Percentiles rank a stretch among this genome's conserved stretches.
These are phyloP conservation scores for Penicillium pancosmium DNA, from an alignment of 495 filamentous ascomycete species.

Conservation along the genomic window DNA sequence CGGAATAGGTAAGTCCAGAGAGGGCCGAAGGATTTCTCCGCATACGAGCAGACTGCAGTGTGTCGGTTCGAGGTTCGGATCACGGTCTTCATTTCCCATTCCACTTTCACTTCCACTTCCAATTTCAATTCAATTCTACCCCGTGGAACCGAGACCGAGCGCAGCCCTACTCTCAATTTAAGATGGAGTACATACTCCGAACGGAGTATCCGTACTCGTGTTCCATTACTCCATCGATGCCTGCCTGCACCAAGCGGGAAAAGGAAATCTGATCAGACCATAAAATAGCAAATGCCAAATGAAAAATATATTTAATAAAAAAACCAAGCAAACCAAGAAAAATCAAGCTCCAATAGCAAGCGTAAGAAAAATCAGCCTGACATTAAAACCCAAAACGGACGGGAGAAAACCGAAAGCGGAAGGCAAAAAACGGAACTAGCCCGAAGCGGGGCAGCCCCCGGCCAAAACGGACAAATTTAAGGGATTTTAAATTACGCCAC, in stretches of 20 bases:
- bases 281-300: neutral
- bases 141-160: neutral
- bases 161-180: neutral
- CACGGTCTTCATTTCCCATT: neutral
- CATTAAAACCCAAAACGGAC: neutral
- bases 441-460: neutral
- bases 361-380: neutral
- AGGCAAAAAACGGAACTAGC: slow-evolving; percentile 2
- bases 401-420: neutral
- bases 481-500: neutral
- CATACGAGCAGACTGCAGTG: neutral
- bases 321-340: neutral
- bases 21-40: neutral
- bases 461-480: neutral
- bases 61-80: too few relatives aligned
- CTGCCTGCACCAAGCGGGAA: neutral
- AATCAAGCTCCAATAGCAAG: neutral
- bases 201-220: too few relatives aligned
- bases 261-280: neutral
- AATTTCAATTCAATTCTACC: neutral
- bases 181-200: neutral
- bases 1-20: slow-evolving; percentile 4
- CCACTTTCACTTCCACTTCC: neutral
- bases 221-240: too few relatives aligned
- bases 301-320: neutral